Base-by-base conservation (phyloP, 2,329 filamentous ascomycete species). In the Dothistroma septosporum region DNA sequence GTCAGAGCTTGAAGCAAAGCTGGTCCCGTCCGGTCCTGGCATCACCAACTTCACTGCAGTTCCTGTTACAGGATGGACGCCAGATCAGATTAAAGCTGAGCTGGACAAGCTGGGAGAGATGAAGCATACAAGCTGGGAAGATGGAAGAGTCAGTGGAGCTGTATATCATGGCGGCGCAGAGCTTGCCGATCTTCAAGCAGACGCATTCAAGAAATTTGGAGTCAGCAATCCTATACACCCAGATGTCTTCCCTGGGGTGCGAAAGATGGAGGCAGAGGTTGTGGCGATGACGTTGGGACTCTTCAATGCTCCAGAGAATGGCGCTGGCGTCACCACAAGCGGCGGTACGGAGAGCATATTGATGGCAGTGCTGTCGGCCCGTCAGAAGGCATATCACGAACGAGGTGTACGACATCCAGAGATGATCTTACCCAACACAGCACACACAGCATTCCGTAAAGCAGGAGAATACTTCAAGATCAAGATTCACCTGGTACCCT, bases 211-310 rank as follows among this genome's bases (percentile, higher is more conserved):
- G 66, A 89, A 90, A 76, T 99, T 99, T 75, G 93, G 92, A 55
- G 94, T 99, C 32, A 85, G 92, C 44, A 99, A 99, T 76, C 94
- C 94, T 2, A 94, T 99, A 68, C 94, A 99, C 75, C 94, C 94
- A 7, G 94, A 99, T 77, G 93, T 99, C 48, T 99, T 99, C 78
- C 94, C 94, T 16, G 94, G 93, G 31, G 92, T 99, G 56, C 83
- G 94, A 70, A 99, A 99, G 84, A 99, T 99, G 94, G 94, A 99
- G 80, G 93, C 94, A 49, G 94, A 99, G 79, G 82, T 99, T 63
- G 94, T 99, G 56, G 89, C 92, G 66, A 99, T 99, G 93, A 92
- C 95, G 0, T 57, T 74, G 57, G 66, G 63, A 6, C 65, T 99
- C 75, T 99, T 97, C 81, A 91, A 96, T 75, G 92, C 89, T 9